A percentile compares a stretch with the other conserved stretches of the same genome.
phyloP scores from a whole-genome alignment of 768 basidiomycete genomes.

The Boletus sp. region DNA sequence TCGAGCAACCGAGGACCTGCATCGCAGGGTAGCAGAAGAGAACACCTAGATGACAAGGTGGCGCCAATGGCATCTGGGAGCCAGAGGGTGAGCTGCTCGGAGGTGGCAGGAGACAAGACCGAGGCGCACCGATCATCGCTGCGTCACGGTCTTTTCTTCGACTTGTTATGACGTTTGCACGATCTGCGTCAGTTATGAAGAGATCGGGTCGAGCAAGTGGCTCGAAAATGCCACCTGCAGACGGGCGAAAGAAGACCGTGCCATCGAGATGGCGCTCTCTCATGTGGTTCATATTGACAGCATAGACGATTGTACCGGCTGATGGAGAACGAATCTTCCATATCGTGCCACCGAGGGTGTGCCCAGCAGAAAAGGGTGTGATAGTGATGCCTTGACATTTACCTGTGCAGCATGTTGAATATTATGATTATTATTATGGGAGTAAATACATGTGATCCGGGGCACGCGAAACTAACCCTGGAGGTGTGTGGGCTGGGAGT shows the following conservation, averaged over 20 bases:
- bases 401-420: conserved; percentile 40
- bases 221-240: conserved; percentile 78
- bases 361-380: conserved; percentile 92
- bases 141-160: conserved; percentile 88
- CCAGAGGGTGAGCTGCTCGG: not conserved
- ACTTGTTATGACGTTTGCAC: conserved; percentile 77
- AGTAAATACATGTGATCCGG: conserved; percentile 2
- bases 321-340: conserved; percentile 99
- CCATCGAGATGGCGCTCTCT: conserved; percentile 93
- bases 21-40: conserved; percentile 88
- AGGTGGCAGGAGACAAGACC: not conserved
- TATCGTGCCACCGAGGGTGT: conserved; percentile 93
- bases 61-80: conserved; percentile 79
- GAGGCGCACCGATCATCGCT: conserved; percentile 70
- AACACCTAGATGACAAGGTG: conserved; percentile 76
- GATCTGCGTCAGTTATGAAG: conserved; percentile 89
- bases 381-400: conserved; percentile 92
- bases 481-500: conserved; percentile 93
- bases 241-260: conserved; percentile 76
- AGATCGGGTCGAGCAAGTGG: conserved; percentile 87
- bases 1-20: conserved; percentile 94
- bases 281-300: conserved; percentile 95
- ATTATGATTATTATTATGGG: not conserved
- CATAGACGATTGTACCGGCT: conserved; percentile 92
- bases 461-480: conserved; percentile 57